A percentile compares a stretch with the other conserved stretches of the same genome.
These are phyloP conservation scores for Sordariomycetes sp. DNA, from an alignment of 2,329 filamentous ascomycete species.

Conservation along the genomic window DNA sequence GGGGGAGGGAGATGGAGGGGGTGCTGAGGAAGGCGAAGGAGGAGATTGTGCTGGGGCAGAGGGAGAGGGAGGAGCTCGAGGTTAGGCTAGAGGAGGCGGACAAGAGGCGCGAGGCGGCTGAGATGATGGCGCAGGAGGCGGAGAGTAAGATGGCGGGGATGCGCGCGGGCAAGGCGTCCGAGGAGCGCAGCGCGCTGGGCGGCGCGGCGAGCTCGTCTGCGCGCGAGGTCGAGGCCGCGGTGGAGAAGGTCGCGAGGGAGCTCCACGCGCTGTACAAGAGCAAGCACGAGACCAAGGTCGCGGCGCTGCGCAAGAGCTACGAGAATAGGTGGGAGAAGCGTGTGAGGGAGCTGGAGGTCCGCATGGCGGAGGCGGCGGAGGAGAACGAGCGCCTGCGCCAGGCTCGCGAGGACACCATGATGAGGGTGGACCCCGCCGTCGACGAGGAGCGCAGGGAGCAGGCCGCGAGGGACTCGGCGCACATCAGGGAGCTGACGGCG, in stretches of 20 bases:
- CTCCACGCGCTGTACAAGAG: constrained; percentile 88
- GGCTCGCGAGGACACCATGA: constrained; percentile 52
- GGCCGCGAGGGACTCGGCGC: constrained; percentile 52
- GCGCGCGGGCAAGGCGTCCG: constrained; percentile 44
- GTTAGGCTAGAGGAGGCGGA: constrained; percentile 66
- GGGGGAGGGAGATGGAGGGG: constrained; percentile 73
- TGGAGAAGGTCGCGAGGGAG: constrained; percentile 87
- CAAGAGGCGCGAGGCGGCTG: constrained; percentile 57
- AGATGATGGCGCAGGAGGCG: constrained; percentile 63
- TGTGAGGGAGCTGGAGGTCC: constrained; percentile 61
- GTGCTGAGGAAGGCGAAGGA: constrained; percentile 69
- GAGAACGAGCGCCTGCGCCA: constrained; percentile 65
- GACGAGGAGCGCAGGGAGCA: constrained; percentile 39
- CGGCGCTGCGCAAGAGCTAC: constrained; percentile 74
- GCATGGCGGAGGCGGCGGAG: constrained; percentile 52
- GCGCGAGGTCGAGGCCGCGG: constrained; percentile 67
- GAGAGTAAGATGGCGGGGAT: constrained; percentile 65
- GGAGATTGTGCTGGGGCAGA: constrained; percentile 65
- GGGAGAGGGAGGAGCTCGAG: constrained; percentile 69
- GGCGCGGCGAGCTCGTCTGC: constrained; percentile 15
- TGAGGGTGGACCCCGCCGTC: constrained; percentile 35
- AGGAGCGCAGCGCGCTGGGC: constrained; percentile 9
- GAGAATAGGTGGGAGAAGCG: constrained; percentile 85
- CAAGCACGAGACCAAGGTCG: constrained; percentile 94
- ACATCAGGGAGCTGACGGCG: constrained; percentile 57